Evolutionary conservation across 2,329 filamentous ascomycete genomes (phyloP), one percentile per base, ranked within the genome.

Genomic region (Aureobasidium pullulans): DNA sequence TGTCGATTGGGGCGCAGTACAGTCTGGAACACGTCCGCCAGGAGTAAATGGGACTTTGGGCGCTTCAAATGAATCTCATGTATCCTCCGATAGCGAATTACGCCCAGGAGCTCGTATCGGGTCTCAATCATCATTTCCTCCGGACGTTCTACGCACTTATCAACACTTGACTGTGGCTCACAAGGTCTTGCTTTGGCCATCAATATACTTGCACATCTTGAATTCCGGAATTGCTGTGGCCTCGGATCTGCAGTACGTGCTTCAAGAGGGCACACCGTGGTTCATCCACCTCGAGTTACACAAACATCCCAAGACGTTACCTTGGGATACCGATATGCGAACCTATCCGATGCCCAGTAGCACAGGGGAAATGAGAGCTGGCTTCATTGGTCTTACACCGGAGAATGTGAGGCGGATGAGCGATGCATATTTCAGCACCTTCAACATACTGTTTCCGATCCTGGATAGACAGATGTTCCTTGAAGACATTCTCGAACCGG

Each of bases 371-470:
- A 52, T 65, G 6, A 66, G 65, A 43, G 65, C 68, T 2, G 65
- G 64, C 3, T 74, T 74, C 50, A 63, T 67, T 13, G 66, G 66
- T 5, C 65, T 84, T 49, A 75, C 73, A 11, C 76, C 76, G 67
- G 79, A 81, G 6, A 72, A 73, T 2, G 79, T 84, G 70, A 75
- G 78, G 60, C 71, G 73, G 28, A 72, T 82, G 39, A 76, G 76
- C 60, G 80, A 79, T 50, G 75, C 77, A 0, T 86, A 82, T 65
- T 86, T 86, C 66, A 79, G 83, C 64, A 80, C 77, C 1, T 82
- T 83, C 70, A 85, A 85, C 66, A 73, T 82, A 11, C 66, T 84
- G 13, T 79, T 80, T 64, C 83, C 83, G 0, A 76, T 86, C 39
- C 73, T 86, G 66, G 81, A 84, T 62, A 74, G 80, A n/a, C 76